Evolutionary conservation across 441 rosid species (phyloP).

Genomic region (Dalechampia spathulata): DNA sequence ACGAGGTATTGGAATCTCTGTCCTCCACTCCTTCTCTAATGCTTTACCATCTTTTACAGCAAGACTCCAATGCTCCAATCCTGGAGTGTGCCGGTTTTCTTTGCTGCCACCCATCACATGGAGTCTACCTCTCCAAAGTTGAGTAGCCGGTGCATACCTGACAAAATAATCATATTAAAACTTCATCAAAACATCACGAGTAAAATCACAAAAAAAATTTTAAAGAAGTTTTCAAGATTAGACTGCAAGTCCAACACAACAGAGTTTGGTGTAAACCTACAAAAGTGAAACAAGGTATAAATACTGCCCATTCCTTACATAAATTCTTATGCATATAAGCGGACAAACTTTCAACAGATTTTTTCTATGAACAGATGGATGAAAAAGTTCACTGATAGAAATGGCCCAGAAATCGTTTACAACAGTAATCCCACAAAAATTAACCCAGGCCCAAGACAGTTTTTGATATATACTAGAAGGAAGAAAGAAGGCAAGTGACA

Average conservation of each 20-base stretch:
- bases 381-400: too few species aligned
- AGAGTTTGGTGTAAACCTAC: too few species aligned
- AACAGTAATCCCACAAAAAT: too few species aligned
- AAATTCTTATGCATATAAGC: too few species aligned
- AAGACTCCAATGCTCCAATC: constrained; percentile 85
- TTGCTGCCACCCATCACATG: constrained; percentile 99
- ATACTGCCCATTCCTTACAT: too few species aligned
- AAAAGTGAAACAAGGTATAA: too few species aligned
- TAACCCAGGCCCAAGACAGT: too few species aligned
- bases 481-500: too few species aligned
- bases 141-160: constrained; percentile 96
- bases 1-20: constrained; percentile 82
- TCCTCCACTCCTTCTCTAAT: constrained; percentile 75
- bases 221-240: background rate
- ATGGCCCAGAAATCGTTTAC: too few species aligned
- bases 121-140: constrained; percentile 94
- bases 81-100: constrained; percentile 84
- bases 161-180: constrained; percentile 8
- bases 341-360: too few species aligned
- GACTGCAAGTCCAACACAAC: background rate
- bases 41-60: constrained; percentile 81
- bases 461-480: too few species aligned
- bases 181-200: constrained; percentile 9
- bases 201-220: constrained; percentile 4
- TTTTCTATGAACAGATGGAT: too few species aligned